Conservation (phyloP, 1,284 basidiomycete genomes). For the Cerrena zonata region DNA sequence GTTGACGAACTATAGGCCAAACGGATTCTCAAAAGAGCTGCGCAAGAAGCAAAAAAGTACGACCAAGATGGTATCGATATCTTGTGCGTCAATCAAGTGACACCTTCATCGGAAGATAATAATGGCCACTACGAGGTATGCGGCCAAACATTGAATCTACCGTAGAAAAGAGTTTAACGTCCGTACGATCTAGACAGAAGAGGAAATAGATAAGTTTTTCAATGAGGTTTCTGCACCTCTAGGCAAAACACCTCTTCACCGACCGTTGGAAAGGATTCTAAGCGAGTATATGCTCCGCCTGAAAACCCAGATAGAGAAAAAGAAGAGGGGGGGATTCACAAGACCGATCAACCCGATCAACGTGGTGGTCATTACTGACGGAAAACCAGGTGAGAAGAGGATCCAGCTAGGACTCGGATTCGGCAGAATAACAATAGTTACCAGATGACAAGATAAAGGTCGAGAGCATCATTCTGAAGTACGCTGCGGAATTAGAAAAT, state of each 20-base stretch:
- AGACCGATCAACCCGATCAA: slow-evolving; percentile 53
- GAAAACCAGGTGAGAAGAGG: slow-evolving; percentile 43
- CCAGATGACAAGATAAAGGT: no score
- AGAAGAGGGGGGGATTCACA: slow-evolving; percentile 25
- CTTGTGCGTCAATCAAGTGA: slow-evolving; percentile 39
- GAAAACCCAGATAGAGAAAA: slow-evolving; percentile 30
- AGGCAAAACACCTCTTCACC: slow-evolving; percentile 45
- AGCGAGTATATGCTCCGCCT: slow-evolving; percentile 40
- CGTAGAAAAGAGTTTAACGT: no score
- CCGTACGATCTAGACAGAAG: no score
- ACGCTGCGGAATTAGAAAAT: no score
- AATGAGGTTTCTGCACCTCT: no score
- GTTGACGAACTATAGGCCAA: slow-evolving; percentile 30
- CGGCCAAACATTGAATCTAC: no score
- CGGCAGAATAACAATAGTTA: no score
- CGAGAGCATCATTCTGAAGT: no score
- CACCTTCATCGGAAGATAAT: background rate
- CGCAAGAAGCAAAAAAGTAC: slow-evolving; percentile 37
- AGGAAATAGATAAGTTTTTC: no score
- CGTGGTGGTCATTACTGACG: slow-evolving; percentile 59
- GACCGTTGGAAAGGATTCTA: slow-evolving; percentile 42
- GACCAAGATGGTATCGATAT: slow-evolving; percentile 48
- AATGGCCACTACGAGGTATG: background rate
- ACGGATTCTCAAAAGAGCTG: slow-evolving; percentile 37
- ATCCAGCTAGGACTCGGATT: background rate